Conservation (phyloP, 2,329 filamentous ascomycete genomes). For the Pseudogymnoascus sp. region DNA sequence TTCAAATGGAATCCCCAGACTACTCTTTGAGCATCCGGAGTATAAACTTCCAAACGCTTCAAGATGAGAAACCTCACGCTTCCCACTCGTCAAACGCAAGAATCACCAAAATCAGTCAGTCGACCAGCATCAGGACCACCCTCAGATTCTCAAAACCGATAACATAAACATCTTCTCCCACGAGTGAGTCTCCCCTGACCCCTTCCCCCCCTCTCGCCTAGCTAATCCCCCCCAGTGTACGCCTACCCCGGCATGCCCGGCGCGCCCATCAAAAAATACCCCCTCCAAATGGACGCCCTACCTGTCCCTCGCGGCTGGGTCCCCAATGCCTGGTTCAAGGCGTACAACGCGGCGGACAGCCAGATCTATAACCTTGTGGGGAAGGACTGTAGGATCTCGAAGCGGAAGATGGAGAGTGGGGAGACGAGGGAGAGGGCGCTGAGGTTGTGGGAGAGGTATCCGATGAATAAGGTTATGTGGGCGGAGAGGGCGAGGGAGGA, state of each 20-base stretch:
- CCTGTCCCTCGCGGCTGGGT: not conserved
- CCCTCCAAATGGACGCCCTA: conserved; percentile 5
- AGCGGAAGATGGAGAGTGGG: not conserved
- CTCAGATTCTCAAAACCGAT: not conserved
- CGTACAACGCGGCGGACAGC: conserved; percentile 3
- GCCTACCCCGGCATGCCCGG: not conserved
- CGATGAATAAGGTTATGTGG: not conserved
- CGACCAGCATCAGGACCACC: not conserved
- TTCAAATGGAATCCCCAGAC: not conserved
- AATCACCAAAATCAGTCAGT: not conserved
- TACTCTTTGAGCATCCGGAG: not conserved
- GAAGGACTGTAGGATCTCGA: not conserved
- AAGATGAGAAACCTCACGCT: not conserved
- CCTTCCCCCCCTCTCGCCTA: not conserved
- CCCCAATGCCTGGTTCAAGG: not conserved
- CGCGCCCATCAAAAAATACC: not conserved
- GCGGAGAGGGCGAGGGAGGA: not conserved
- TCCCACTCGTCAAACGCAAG: no score
- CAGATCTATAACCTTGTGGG: not conserved
- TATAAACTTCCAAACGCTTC: not conserved
- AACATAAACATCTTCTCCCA: not conserved
- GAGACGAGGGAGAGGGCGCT: conserved; percentile 6
- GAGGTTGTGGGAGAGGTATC: conserved; percentile 5
- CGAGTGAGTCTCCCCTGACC: not conserved
- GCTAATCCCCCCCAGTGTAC: not conserved